phyloP scores from a whole-genome alignment of 179 eudicot genomes.

The Kewa caespitosa region DNA sequence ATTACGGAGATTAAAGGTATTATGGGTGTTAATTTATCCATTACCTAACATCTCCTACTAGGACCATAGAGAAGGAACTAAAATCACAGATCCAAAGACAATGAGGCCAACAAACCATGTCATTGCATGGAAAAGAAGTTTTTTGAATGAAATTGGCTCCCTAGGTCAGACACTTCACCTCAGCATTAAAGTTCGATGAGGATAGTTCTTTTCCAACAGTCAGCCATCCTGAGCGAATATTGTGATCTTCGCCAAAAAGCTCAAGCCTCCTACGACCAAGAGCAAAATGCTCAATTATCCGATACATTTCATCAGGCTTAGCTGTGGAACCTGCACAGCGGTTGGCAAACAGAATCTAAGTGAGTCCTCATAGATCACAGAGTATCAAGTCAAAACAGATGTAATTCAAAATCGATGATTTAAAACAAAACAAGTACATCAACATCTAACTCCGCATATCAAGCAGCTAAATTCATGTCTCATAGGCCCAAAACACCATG shows the following conservation, averaged over 20 bases:
- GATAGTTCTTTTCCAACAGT: constrained; percentile 85
- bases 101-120: neutral
- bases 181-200: constrained; percentile 73
- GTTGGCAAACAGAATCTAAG: constrained; percentile 14
- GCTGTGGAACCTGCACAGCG: constrained; percentile 76
- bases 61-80: neutral
- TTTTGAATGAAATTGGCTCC: neutral
- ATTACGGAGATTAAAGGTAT: no score
- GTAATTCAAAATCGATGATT: neutral
- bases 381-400: neutral
- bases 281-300: constrained; percentile 94
- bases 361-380: neutral
- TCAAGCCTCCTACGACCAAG: constrained; percentile 95
- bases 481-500: neutral
- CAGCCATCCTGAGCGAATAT: constrained; percentile 93
- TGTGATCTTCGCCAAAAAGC: constrained; percentile 95
- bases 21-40: no score
- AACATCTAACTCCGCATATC: neutral
- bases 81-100: neutral
- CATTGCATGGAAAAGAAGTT: neutral
- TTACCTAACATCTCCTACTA: no score
- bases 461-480: neutral
- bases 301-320: constrained; percentile 94
- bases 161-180: constrained; percentile 43
- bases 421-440: neutral